Base-by-base conservation (phyloP, 768 basidiomycete species). In the Udeniomyces megalosporus region DNA sequence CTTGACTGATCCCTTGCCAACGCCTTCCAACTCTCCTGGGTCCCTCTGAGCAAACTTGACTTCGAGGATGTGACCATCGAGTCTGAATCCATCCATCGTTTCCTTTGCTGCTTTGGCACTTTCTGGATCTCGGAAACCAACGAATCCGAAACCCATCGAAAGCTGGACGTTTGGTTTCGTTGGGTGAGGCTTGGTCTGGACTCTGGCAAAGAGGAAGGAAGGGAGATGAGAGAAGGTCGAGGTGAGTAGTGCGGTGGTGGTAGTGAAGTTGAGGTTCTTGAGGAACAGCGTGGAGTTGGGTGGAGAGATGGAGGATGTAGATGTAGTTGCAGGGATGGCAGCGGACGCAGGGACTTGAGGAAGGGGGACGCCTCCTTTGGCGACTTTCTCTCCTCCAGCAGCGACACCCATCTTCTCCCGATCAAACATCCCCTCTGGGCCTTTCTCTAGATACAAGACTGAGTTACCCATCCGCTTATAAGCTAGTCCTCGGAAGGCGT, bases 111-210 rank as follows among this genome's bases (percentile, higher is more conserved):
- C 81, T 72, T 78, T 78, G 52, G 93, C 91, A 11, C 77, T 81
- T 10, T 86, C 86, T 0, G 71, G 72, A 29, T 82, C 83, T 70
- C 81, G 81, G 77, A 97, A 97, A 5, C 91, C 92, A 34, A 93
- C 79, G 68, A 99, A 99, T 0, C 93, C 95, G 71, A 92, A 96
- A 0, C 93, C 93, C 88, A 92, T 93, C 71, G 87, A 90, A 54
- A 95, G 75, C 53, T 81, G 77, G 11, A 78, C 78, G 2, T 69
- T 50, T 72, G 82, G 80, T 10, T 80, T 78, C 69, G 87, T 87
- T 0, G 88, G 84, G 72, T 93, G 87, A 0, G 85, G 82, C 72
- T 95, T 96, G 38, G 82, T 92, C 72, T 96, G 89, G 6, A 96
- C 80, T 17, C 87, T 84, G 24, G 90, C 87, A 70, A 92, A 96